A percentile compares a stretch with the other conserved stretches of the same genome.
These are phyloP conservation scores for Suillus sp. DNA, from an alignment of 768 basidiomycete genomes.

Conservation along the genomic window DNA sequence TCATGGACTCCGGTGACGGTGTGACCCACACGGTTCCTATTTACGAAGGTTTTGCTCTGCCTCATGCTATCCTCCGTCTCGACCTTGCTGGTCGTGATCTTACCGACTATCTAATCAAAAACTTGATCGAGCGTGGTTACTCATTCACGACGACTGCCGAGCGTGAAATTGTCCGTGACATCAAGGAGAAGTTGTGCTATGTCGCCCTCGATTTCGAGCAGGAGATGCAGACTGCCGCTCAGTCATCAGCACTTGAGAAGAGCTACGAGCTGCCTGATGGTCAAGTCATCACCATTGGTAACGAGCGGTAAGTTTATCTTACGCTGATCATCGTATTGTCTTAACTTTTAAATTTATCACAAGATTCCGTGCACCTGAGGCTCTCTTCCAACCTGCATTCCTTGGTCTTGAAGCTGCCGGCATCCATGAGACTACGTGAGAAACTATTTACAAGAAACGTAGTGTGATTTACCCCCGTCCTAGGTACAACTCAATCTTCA, in stretches of 20 bases:
- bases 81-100: constrained; percentile 93
- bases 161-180: constrained; percentile 93
- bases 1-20: constrained; percentile 95
- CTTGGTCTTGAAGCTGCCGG: constrained; percentile 78
- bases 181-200: constrained; percentile 93
- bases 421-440: constrained; percentile 73
- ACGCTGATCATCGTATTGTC: not conserved
- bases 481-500: constrained; percentile 60
- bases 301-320: constrained; percentile 49
- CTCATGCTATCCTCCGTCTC: constrained; percentile 90
- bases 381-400: constrained; percentile 62
- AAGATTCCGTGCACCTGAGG: constrained; percentile 59
- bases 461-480: constrained; percentile 8
- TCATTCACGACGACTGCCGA: constrained; percentile 95
- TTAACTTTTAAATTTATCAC: not conserved
- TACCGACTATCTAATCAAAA: constrained; percentile 82
- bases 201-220: constrained; percentile 95
- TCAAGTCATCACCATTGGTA: constrained; percentile 88
- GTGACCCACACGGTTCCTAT: constrained; percentile 96
- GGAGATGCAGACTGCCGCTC: constrained; percentile 88
- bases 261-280: constrained; percentile 91
- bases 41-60: constrained; percentile 92
- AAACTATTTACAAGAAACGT: not conserved
- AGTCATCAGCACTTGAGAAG: constrained; percentile 89
- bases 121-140: constrained; percentile 89